These are phyloP conservation scores for Sisymbrium irio DNA, from an alignment of 345 rosid species.

Conservation along the genomic window DNA sequence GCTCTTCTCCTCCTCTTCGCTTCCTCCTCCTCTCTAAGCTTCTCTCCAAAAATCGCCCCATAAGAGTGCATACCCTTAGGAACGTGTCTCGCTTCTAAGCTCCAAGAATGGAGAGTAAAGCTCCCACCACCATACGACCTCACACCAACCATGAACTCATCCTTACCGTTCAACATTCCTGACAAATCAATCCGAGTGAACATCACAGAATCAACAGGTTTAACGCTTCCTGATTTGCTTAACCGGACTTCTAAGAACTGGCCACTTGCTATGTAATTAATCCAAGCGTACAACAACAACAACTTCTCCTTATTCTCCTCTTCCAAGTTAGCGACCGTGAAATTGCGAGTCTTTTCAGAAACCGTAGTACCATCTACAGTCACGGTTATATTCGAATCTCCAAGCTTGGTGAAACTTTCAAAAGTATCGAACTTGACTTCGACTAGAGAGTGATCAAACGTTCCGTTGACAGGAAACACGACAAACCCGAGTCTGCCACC, in stretches of 20 bases:
- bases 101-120: slow-evolving; percentile 64
- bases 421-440: slow-evolving; percentile 49
- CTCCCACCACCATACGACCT: slow-evolving; percentile 58
- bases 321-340: slow-evolving; percentile 41
- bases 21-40: slow-evolving; percentile 35
- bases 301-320: slow-evolving; percentile 37
- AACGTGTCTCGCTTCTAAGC: slow-evolving; percentile 43
- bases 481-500: slow-evolving; percentile 71
- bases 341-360: slow-evolving; percentile 42
- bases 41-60: slow-evolving; percentile 29
- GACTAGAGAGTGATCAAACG: slow-evolving; percentile 29
- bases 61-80: slow-evolving; percentile 61
- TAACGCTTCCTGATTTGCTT: slow-evolving; percentile 41
- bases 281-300: slow-evolving; percentile 49
- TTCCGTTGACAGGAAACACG: slow-evolving; percentile 49
- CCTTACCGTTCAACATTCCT: slow-evolving; percentile 43
- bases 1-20: slow-evolving; percentile 35
- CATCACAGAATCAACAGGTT: slow-evolving; percentile 45
- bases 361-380: slow-evolving; percentile 46
- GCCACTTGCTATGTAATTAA: slow-evolving; percentile 62
- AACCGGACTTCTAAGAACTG: slow-evolving; percentile 62
- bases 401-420: slow-evolving; percentile 31
- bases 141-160: slow-evolving; percentile 55
- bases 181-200: slow-evolving; percentile 49
- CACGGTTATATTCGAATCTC: slow-evolving; percentile 53